These are phyloP conservation scores for Pythium coloratum DNA, from an alignment of 352 stramenopile genomes.

Conservation along the genomic window DNA sequence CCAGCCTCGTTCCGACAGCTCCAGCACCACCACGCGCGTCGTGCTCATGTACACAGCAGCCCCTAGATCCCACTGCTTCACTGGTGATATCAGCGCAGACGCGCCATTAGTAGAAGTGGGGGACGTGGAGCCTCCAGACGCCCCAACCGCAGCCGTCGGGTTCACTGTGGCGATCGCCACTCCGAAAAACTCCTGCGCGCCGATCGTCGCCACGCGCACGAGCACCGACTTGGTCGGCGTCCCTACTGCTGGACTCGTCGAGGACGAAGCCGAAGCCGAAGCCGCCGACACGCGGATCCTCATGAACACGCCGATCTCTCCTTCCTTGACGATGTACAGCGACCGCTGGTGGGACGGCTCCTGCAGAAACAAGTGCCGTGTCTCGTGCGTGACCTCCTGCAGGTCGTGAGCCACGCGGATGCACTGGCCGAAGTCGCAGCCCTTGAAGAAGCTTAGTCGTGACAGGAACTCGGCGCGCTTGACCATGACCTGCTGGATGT, in stretches of 20 bases:
- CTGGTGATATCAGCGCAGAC: neutral
- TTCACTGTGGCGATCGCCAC: slow-evolving; percentile 46
- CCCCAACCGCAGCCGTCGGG: neutral
- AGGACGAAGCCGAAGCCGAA: neutral
- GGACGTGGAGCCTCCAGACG: slow-evolving; percentile 6
- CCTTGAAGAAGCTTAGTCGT: slow-evolving; percentile 54
- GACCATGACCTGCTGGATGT: slow-evolving; percentile 71
- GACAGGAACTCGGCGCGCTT: slow-evolving; percentile 66
- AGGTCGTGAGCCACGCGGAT: slow-evolving; percentile 77
- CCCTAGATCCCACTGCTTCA: slow-evolving; percentile 29
- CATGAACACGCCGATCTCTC: slow-evolving; percentile 70
- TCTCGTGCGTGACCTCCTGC: slow-evolving; percentile 51
- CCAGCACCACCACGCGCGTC: slow-evolving; percentile 56
- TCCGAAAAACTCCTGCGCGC: slow-evolving; percentile 68
- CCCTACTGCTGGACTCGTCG: neutral
- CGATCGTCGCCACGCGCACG: slow-evolving; percentile 68
- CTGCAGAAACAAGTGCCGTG: slow-evolving; percentile 61
- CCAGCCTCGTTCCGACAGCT: slow-evolving; percentile 68
- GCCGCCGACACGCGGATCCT: slow-evolving; percentile 4
- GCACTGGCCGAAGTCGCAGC: slow-evolving; percentile 64
- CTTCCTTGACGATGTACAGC: slow-evolving; percentile 71
- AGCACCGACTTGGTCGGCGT: slow-evolving; percentile 33
- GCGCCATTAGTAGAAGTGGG: neutral
- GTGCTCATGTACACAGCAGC: slow-evolving; percentile 64
- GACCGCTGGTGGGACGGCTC: slow-evolving; percentile 46